phyloP scores from a whole-genome alignment of 768 basidiomycete genomes.

The Leccinum boreale region DNA sequence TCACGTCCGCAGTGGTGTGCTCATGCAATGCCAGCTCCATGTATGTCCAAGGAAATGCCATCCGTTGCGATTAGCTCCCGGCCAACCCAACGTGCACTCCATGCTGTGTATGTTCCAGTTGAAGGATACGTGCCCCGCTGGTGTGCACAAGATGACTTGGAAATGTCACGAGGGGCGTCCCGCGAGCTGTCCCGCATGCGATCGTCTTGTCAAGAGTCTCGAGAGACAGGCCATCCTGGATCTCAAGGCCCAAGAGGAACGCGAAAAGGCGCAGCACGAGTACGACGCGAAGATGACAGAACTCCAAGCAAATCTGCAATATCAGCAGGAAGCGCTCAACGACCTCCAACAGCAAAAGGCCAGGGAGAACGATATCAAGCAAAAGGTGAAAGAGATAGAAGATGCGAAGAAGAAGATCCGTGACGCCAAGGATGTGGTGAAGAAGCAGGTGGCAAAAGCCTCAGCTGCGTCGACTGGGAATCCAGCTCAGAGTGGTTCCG shows the following conservation, averaged over 20 bases:
- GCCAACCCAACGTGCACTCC: constrained; percentile 19
- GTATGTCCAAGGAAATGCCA: constrained; percentile 63
- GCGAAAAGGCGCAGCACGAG: constrained; percentile 42
- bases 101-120: constrained; percentile 44
- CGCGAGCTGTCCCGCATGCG: constrained; percentile 44
- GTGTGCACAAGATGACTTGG: constrained; percentile 43
- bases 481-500: neutral
- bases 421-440: constrained; percentile 11
- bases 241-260: constrained; percentile 39
- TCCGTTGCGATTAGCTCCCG: constrained; percentile 47
- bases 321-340: constrained; percentile 26
- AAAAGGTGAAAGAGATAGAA: constrained; percentile 47
- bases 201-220: constrained; percentile 37
- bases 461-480: neutral
- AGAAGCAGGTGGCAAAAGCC: constrained; percentile 9
- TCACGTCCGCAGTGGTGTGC: constrained; percentile 3
- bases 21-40: constrained; percentile 34
- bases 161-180: constrained; percentile 44
- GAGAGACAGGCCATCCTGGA: constrained; percentile 41
- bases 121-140: constrained; percentile 37
- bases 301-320: constrained; percentile 40
- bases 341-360: constrained; percentile 42
- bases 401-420: constrained; percentile 23
- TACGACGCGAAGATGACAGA: constrained; percentile 42
- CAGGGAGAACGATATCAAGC: constrained; percentile 37